phyloP scores from a whole-genome alignment of 2,329 filamentous ascomycete species.

The Venturia asperata region DNA sequence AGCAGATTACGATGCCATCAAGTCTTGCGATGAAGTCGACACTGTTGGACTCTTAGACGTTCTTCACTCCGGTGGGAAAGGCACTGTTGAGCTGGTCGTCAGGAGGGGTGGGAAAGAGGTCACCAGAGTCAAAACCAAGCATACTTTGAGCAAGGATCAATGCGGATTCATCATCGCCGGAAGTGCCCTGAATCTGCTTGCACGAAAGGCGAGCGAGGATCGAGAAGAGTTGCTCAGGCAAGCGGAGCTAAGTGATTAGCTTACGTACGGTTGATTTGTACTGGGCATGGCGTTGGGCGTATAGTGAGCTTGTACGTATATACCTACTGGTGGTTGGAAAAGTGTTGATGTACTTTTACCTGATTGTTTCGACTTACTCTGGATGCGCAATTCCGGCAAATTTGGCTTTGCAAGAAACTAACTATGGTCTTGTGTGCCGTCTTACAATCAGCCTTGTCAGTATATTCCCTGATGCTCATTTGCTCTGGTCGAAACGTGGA shows the following conservation, averaged over 20 bases:
- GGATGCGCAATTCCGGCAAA: background rate
- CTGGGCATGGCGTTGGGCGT: background rate
- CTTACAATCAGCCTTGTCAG: no score
- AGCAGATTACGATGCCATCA: conserved; percentile 76
- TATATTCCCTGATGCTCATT: background rate
- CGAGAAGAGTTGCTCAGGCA: conserved; percentile 32
- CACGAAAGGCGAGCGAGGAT: conserved; percentile 47
- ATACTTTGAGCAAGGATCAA: conserved; percentile 85
- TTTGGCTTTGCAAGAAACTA: background rate
- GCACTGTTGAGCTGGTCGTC: conserved; percentile 60
- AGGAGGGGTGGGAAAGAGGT: conserved; percentile 52
- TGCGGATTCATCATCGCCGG: conserved; percentile 87
- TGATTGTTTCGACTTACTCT: background rate
- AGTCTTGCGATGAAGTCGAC: conserved; percentile 72
- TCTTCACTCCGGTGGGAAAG: conserved; percentile 68
- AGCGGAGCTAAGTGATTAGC: conserved; percentile 34
- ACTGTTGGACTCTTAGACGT: conserved; percentile 82
- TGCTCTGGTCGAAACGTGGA: background rate
- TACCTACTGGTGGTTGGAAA: conserved; percentile 5
- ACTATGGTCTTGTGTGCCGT: no score
- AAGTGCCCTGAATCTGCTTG: conserved; percentile 84
- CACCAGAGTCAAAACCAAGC: conserved; percentile 68
- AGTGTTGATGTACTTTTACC: background rate
- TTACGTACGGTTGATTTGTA: background rate
- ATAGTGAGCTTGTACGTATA: background rate